phyloP scores from a whole-genome alignment of 2,329 filamentous ascomycete species.

The Leptosphaerulina australis region DNA sequence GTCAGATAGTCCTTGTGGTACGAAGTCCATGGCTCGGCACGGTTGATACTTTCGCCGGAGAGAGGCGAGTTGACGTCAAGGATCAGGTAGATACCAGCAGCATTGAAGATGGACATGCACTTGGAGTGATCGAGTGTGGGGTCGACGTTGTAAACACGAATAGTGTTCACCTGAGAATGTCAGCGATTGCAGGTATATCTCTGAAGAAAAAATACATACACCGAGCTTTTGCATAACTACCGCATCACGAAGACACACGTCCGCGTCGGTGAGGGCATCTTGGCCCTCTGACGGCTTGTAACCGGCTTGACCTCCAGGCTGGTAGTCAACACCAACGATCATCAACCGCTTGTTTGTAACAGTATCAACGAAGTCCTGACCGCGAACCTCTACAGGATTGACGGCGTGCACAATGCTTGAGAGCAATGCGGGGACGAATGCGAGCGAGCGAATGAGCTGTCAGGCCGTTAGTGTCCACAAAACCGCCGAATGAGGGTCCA shows the following conservation, averaged over 20 bases:
- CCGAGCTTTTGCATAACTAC: conserved; percentile 67
- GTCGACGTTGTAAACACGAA: conserved; percentile 69
- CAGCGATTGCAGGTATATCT: neutral
- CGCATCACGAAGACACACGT: conserved; percentile 66
- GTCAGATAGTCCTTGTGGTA: conserved; percentile 63
- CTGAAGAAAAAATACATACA: conserved; percentile 30
- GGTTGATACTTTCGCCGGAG: conserved; percentile 62
- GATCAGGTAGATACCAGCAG: conserved; percentile 69
- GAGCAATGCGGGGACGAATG: conserved; percentile 38
- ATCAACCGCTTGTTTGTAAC: conserved; percentile 64
- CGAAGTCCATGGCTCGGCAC: conserved; percentile 59
- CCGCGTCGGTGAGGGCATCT: conserved; percentile 64
- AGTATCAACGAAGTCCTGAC: conserved; percentile 67
- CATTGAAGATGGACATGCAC: conserved; percentile 69
- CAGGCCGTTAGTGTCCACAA: conserved; percentile 19
- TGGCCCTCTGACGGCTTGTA: conserved; percentile 57
- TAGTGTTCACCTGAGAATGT: conserved; percentile 59
- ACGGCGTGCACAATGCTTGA: conserved; percentile 59
- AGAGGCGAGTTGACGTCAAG: conserved; percentile 69
- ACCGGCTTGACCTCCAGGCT: conserved; percentile 65
- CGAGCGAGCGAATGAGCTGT: conserved; percentile 38
- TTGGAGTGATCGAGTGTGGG: conserved; percentile 65
- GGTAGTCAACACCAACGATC: conserved; percentile 66
- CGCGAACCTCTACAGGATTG: conserved; percentile 61
- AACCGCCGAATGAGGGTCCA: conserved; percentile 7